A percentile compares a stretch with the other conserved stretches of the same genome.
Evolutionary conservation across 2,329 filamentous ascomycete genomes (phyloP).

Genomic region (Camillea tinctor): DNA sequence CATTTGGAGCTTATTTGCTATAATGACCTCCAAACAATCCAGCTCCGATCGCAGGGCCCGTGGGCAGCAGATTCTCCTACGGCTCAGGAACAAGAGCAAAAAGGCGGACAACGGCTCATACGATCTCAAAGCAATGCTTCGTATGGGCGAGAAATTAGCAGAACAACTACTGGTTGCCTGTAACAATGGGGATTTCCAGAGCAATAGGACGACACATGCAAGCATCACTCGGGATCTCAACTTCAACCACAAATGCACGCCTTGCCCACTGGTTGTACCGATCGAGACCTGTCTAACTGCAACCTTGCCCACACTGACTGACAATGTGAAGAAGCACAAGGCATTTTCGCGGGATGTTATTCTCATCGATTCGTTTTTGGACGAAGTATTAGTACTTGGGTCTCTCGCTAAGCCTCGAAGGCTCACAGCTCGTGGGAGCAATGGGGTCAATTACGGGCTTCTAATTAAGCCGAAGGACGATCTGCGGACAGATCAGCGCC

Average conservation of each 20-base stretch:
- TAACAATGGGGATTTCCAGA: constrained; percentile 71
- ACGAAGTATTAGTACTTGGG: constrained; percentile 85
- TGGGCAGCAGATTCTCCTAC: constrained; percentile 51
- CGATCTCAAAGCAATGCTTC: constrained; percentile 71
- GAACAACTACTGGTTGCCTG: constrained; percentile 80
- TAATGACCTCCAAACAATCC: constrained; percentile 75
- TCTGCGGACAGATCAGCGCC: constrained; percentile 90
- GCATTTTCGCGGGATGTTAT: constrained; percentile 86
- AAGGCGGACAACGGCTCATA: constrained; percentile 50
- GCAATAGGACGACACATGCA: constrained; percentile 63
- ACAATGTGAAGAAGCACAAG: constrained; percentile 73
- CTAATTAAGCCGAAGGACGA: constrained; percentile 99
- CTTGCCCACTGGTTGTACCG: constrained; percentile 84
- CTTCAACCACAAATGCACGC: constrained; percentile 82
- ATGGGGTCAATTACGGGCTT: constrained; percentile 84
- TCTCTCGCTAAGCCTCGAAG: constrained; percentile 92
- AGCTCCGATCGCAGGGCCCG: constrained; percentile 58
- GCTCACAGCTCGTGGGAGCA: constrained; percentile 81
- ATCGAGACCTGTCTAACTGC: constrained; percentile 82
- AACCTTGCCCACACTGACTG: constrained; percentile 72
- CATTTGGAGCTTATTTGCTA: constrained; percentile 85
- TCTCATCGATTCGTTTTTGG: constrained; percentile 75
- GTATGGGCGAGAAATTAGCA: constrained; percentile 77
- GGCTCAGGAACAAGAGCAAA: constrained; percentile 46
- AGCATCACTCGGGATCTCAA: constrained; percentile 75